Conservation (phyloP, 129 eudicot species). For the Escallonia herrerae region DNA sequence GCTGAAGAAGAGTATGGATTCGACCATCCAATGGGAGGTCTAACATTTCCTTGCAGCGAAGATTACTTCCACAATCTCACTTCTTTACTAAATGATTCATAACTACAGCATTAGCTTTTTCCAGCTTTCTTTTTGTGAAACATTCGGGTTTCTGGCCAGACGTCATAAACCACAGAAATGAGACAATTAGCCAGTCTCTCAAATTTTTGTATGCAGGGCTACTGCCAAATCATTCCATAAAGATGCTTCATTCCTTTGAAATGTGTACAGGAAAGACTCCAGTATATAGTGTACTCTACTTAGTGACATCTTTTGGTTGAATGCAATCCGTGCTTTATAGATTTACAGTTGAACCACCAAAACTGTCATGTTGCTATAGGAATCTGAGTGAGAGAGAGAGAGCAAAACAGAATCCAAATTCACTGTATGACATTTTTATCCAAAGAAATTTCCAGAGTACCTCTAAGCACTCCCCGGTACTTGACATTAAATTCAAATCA, state of each 20-base stretch:
- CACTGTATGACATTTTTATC: too few species aligned
- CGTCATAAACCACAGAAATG: background rate
- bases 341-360: background rate
- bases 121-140: background rate
- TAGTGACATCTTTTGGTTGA: too few species aligned
- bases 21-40: conserved; percentile 46
- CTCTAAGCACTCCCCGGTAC: too few species aligned
- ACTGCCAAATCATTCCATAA: background rate
- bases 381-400: background rate
- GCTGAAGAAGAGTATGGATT: conserved; percentile 59
- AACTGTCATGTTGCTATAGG: background rate
- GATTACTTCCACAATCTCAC: conserved; percentile 45
- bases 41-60: conserved; percentile 48
- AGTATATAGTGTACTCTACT: background rate
- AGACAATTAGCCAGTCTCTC: background rate
- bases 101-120: background rate
- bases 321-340: too few species aligned
- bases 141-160: background rate
- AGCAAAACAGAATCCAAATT: too few species aligned
- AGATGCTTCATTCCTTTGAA: background rate
- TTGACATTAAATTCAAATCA: too few species aligned
- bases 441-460: too few species aligned
- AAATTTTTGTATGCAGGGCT: background rate
- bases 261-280: background rate
- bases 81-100: conserved; percentile 26